phyloP scores from a whole-genome alignment of 2,329 filamentous ascomycete species.

The Sporothrix inflata region DNA sequence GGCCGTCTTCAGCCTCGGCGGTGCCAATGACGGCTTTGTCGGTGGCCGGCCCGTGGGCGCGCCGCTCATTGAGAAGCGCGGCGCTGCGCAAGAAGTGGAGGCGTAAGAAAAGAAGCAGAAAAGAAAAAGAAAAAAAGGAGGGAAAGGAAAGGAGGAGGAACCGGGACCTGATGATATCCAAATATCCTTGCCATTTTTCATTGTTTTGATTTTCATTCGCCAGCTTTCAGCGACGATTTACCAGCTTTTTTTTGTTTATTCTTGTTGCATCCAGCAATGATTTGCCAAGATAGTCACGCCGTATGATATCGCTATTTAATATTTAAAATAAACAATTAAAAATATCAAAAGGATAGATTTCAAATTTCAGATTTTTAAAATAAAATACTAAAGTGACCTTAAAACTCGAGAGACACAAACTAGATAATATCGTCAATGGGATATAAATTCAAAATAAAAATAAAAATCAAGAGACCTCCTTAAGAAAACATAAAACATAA shows the following conservation, averaged over 20 bases:
- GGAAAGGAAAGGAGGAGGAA: background rate
- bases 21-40: conserved; percentile 54
- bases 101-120: background rate
- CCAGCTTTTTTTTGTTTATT: background rate
- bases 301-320: background rate
- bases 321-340: background rate
- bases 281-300: background rate
- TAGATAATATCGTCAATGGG: background rate
- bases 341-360: background rate
- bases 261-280: background rate
- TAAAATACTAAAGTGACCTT: background rate
- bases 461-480: background rate
- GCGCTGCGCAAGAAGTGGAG: background rate
- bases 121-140: background rate
- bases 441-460: conserved; percentile 19
- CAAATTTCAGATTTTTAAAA: background rate
- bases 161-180: background rate
- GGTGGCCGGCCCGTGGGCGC: conserved; percentile 52
- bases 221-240: background rate
- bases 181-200: background rate
- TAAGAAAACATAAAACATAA: background rate
- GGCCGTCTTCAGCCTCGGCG: conserved; percentile 73
- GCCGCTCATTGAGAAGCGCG: conserved; percentile 49
- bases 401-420: background rate
- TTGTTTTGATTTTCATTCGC: background rate